Evolutionary conservation across 2,329 filamentous ascomycete species (phyloP).

Genomic region (Aspergillus oerlinghausenensis): DNA sequence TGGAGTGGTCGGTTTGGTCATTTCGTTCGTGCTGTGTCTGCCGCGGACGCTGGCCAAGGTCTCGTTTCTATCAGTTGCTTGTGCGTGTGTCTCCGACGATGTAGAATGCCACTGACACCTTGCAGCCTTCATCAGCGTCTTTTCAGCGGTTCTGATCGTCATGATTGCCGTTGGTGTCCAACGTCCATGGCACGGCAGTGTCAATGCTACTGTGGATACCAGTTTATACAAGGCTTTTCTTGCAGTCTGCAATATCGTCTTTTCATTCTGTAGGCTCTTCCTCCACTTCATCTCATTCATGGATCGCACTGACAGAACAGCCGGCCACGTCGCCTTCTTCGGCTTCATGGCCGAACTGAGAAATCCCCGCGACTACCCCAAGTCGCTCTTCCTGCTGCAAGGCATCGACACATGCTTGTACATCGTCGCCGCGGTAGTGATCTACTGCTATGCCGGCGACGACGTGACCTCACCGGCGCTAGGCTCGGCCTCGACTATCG

Average conservation of each 20-base stretch:
- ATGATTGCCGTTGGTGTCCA: constrained; percentile 59
- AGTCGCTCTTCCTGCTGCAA: constrained; percentile 58
- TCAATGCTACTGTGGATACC: constrained; percentile 33
- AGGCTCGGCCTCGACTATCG: constrained; percentile 51
- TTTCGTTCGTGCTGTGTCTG: constrained; percentile 55
- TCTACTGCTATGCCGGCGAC: constrained; percentile 61
- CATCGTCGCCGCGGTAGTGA: constrained; percentile 58
- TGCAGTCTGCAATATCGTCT: constrained; percentile 61
- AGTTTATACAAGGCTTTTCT: constrained; percentile 52
- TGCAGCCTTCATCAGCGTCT: constrained; percentile 57
- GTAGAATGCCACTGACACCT: not conserved
- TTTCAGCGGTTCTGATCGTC: constrained; percentile 58
- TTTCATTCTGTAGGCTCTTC: constrained; percentile 55
- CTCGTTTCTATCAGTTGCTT: constrained; percentile 55
- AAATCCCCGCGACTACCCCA: constrained; percentile 54
- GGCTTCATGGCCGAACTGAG: constrained; percentile 61
- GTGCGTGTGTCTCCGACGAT: constrained; percentile 23
- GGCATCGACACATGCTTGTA: constrained; percentile 56
- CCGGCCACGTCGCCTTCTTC: constrained; percentile 63
- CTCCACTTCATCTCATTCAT: constrained; percentile 16
- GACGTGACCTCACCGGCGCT: constrained; percentile 62
- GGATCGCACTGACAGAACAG: constrained; percentile 13
- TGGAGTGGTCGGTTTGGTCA: constrained; percentile 50
- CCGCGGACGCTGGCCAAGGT: constrained; percentile 58
- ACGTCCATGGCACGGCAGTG: constrained; percentile 33